Conservation (phyloP, 1,284 basidiomycete species). For the Tilletia caries region DNA sequence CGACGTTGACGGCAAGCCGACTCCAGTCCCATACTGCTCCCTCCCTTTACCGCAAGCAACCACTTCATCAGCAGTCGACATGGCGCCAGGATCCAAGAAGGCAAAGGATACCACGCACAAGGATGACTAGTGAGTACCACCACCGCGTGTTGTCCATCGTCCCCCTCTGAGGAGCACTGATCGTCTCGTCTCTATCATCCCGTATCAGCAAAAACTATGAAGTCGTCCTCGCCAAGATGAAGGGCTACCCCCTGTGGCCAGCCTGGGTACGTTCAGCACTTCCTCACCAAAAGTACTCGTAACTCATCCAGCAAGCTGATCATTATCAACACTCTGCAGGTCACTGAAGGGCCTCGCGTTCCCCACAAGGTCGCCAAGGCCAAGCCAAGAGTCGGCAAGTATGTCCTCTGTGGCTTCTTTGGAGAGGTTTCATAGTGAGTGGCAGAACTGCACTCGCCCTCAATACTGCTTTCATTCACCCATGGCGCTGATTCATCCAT, state of each 20-base stretch:
- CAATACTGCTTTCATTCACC: too few species aligned
- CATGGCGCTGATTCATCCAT: slow-evolving; percentile 7
- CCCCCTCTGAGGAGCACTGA: too few species aligned
- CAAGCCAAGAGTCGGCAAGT: slow-evolving; percentile 68
- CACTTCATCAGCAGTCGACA: not conserved
- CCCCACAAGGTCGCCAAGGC: slow-evolving; percentile 66
- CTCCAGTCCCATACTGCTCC: too few species aligned
- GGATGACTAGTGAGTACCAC: slow-evolving; percentile 12
- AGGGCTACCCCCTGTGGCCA: slow-evolving; percentile 90
- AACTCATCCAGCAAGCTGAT: not conserved
- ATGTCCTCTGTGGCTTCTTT: slow-evolving; percentile 76
- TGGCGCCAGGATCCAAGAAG: slow-evolving; percentile 12
- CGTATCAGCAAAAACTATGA: slow-evolving; percentile 60
- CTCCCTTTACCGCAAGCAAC: too few species aligned
- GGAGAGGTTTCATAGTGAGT: slow-evolving; percentile 85
- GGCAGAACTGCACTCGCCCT: not conserved
- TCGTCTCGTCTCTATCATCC: not conserved
- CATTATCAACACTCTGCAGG: slow-evolving; percentile 56
- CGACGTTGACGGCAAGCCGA: too few species aligned
- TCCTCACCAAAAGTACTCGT: not conserved
- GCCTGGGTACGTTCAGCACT: slow-evolving; percentile 67
- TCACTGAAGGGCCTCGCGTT: slow-evolving; percentile 69
- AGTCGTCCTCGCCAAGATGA: slow-evolving; percentile 84
- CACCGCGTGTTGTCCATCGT: too few species aligned
- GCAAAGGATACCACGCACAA: not conserved